Base-by-base conservation (phyloP, 495 filamentous ascomycete species). In the Penicillium antarcticum region DNA sequence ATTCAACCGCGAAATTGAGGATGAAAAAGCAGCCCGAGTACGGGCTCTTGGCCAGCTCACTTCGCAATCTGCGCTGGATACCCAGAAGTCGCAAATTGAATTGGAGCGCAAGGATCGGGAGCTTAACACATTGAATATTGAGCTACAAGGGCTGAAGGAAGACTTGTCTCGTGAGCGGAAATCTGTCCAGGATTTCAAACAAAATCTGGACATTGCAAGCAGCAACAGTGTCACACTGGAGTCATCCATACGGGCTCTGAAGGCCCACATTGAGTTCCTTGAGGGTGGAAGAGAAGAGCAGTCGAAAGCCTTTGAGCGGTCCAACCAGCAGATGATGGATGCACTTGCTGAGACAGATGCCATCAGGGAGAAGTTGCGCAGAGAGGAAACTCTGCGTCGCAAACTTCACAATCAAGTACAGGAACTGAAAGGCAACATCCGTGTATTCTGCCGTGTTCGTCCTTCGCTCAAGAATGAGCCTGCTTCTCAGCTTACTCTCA, bases 371-470 rank as follows among this genome's bases (percentile, higher is more conserved):
- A 96, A 92, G 62, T 72, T 99, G 24, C 86, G 94, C 42, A 87
- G 82, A 48, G 94, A 99, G 66, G 94, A 99, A 65, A 95, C 89
- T 1, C 72, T 96, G 18, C 81, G 94, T 23, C 84, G 95, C 33
- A 92, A 94, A 58, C 81, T 99, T 9, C 95, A 97, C 74, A 97
- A 97, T 65, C 92, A 96, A 66, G 91, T 97, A 32, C 92, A 97
- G 65, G 95, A 99, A 57, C 79, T 99, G n/a, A 96, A 96, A 68
- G 94, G 94, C 48, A 99, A 99, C 58, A 99, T 99, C 57, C 88
- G 94, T 9, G 94, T 99, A 34, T 97, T 97, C 79, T 97, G 92
- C 66, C 85, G 94, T 60, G 92, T 97, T 26, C 88, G 95, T n/a
- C 94, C 95, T 2, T 75, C 87, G 0, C 75, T 94, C 3, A 61